phyloP scores from a whole-genome alignment of 495 filamentous ascomycete genomes.

The Staphylotrichum tortipilum region DNA sequence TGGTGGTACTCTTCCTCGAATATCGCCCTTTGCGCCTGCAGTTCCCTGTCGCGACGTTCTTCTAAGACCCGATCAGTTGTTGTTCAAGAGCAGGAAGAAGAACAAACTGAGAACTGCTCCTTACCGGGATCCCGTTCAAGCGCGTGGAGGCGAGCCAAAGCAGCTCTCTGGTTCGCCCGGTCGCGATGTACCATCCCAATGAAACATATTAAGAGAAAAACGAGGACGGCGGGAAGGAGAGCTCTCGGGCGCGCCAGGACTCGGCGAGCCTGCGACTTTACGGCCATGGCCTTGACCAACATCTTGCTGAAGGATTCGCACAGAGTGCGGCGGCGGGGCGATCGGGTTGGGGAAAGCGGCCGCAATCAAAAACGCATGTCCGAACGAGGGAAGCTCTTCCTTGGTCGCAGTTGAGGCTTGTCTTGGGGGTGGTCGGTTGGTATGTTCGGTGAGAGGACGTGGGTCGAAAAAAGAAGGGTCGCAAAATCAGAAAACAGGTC shows the following conservation, averaged over 20 bases:
- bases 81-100: not conserved
- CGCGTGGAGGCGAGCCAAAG: not conserved
- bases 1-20: constrained; percentile 34
- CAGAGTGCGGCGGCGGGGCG: no score
- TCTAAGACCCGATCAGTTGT: not conserved
- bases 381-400: not conserved
- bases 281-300: constrained; percentile 17
- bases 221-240: constrained; percentile 17
- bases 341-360: no score
- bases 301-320: not conserved
- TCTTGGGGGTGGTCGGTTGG: not conserved
- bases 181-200: constrained; percentile 15
- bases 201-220: constrained; percentile 26
- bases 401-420: no score
- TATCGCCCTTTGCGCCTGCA: constrained; percentile 20
- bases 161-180: not conserved
- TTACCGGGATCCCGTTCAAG: constrained; percentile 9
- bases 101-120: not conserved
- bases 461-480: not conserved
- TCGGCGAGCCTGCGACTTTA: constrained; percentile 38
- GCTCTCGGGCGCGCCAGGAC: constrained; percentile 42
- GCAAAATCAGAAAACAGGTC: not conserved
- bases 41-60: constrained; percentile 4
- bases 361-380: constrained; percentile 1
- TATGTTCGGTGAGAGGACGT: not conserved